Evolutionary conservation across 495 filamentous ascomycete genomes (phyloP).

Genomic region (Aspergillus affinis): DNA sequence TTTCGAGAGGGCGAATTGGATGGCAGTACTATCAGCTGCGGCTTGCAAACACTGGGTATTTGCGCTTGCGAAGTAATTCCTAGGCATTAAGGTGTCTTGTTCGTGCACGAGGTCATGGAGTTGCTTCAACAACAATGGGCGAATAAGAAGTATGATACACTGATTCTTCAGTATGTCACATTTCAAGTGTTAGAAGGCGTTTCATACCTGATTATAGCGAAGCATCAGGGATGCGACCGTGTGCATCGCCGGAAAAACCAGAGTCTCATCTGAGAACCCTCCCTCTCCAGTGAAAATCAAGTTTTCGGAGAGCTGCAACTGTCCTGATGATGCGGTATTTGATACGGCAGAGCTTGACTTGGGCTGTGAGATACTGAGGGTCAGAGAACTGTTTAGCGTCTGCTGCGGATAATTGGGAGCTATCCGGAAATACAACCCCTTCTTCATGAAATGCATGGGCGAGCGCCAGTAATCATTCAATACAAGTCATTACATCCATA

Average conservation of each 20-base stretch:
- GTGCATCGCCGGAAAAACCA: too few species aligned
- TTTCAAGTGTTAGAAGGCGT: not conserved
- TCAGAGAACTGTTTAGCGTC: not conserved
- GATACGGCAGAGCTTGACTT: too few species aligned
- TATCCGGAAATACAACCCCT: constrained; percentile 1
- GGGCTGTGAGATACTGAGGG: too few species aligned
- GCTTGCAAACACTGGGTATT: not conserved
- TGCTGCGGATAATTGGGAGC: not conserved
- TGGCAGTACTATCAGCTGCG: not conserved
- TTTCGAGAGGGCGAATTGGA: not conserved
- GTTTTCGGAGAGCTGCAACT: too few species aligned
- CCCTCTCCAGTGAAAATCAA: too few species aligned
- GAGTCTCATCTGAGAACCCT: too few species aligned
- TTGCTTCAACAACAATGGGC: not conserved
- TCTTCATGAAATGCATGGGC: not conserved
- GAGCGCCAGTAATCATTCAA: constrained; percentile 10
- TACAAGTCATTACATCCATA: constrained; percentile 20
- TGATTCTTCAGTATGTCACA: not conserved
- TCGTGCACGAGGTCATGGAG: not conserved
- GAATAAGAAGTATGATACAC: not conserved
- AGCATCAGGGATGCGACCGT: not conserved
- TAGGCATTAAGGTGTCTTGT: not conserved
- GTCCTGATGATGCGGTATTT: too few species aligned
- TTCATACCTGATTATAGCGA: not conserved
- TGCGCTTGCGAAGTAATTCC: not conserved